Percentiles rank a stretch among this genome's conserved stretches.
These are phyloP conservation scores for Wickerhamiella kurtzmanii DNA, from an alignment of 805 yeast genomes.

Conservation along the genomic window DNA sequence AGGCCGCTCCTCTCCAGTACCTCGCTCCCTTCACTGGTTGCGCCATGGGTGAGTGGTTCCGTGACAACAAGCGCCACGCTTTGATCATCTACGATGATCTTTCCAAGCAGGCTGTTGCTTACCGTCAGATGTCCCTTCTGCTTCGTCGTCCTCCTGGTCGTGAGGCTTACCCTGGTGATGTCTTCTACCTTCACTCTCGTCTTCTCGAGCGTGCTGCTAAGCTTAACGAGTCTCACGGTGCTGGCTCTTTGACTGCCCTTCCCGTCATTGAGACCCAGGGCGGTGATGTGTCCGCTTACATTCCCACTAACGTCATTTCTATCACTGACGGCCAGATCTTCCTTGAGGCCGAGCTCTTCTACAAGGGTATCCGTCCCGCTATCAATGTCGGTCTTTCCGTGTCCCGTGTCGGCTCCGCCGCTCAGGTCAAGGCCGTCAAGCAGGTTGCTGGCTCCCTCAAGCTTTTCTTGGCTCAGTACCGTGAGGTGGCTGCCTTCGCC, in stretches of 20 bases:
- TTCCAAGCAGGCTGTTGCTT: conserved; percentile 99
- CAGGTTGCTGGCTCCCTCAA: conserved; percentile 99
- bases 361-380: conserved; percentile 99
- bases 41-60: conserved; percentile 99
- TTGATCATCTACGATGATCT: conserved; percentile 94
- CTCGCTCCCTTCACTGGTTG: conserved; percentile 99
- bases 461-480: conserved; percentile 99
- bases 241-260: conserved; percentile 90
- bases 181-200: conserved; percentile 90
- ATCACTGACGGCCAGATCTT: conserved; percentile 96
- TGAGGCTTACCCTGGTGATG: conserved; percentile 96
- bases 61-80: conserved; percentile 98
- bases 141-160: conserved; percentile 96
- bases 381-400: conserved; percentile 99
- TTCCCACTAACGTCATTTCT: conserved; percentile 95
- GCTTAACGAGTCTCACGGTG: conserved; percentile 81
- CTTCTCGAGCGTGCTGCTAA: conserved; percentile 95
- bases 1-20: conserved; percentile 99
- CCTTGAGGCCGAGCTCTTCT: conserved; percentile 98
- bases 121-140: conserved; percentile 96
- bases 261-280: conserved; percentile 98
- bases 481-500: conserved; percentile 99
- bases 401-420: conserved; percentile 99
- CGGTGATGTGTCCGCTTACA: conserved; percentile 97
- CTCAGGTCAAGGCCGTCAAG: conserved; percentile 99